Percentiles rank a stretch among this genome's conserved stretches.
Evolutionary conservation across 208 protist species (phyloP).

Genomic region (Wallacemonas collosoma): DNA sequence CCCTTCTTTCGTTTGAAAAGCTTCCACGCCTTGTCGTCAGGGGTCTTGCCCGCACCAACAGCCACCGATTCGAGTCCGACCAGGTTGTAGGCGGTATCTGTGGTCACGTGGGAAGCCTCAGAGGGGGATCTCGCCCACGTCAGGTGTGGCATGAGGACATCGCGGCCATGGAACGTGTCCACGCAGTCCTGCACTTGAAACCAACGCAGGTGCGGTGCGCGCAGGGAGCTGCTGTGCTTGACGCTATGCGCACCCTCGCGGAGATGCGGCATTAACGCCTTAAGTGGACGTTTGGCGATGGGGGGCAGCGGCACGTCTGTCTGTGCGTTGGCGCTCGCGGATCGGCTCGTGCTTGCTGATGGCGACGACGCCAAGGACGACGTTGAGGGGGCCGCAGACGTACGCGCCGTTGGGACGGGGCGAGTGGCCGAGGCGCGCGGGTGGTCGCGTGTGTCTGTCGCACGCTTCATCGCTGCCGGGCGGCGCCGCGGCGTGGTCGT

Average conservation of each 20-base stretch:
- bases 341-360: background rate
- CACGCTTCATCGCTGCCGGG: slow-evolving; percentile 2
- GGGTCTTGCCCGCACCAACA: slow-evolving; percentile 29
- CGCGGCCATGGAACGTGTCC: slow-evolving; percentile 27
- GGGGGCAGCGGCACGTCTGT: slow-evolving; percentile 9
- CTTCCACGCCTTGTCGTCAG: slow-evolving; percentile 11
- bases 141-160: slow-evolving; percentile 72
- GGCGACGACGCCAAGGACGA: background rate
- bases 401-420: background rate
- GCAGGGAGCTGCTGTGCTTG: slow-evolving; percentile 39
- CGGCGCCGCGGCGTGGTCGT: slow-evolving; percentile 24
- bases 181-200: slow-evolving; percentile 66
- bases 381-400: background rate
- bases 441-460: slow-evolving; percentile 2
- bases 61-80: slow-evolving; percentile 43
- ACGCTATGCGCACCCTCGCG: slow-evolving; percentile 41
- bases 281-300: slow-evolving; percentile 49
- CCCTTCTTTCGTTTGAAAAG: slow-evolving; percentile 27
- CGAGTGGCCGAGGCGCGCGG: background rate
- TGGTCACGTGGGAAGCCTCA: slow-evolving; percentile 31
- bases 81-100: slow-evolving; percentile 47
- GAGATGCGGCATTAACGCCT: slow-evolving; percentile 58
- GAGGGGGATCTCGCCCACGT: slow-evolving; percentile 36
- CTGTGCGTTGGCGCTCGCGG: slow-evolving; percentile 10
- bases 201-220: slow-evolving; percentile 58